Conservation (phyloP, 208 protist species). For the Acanthamoeba triangularis region DNA sequence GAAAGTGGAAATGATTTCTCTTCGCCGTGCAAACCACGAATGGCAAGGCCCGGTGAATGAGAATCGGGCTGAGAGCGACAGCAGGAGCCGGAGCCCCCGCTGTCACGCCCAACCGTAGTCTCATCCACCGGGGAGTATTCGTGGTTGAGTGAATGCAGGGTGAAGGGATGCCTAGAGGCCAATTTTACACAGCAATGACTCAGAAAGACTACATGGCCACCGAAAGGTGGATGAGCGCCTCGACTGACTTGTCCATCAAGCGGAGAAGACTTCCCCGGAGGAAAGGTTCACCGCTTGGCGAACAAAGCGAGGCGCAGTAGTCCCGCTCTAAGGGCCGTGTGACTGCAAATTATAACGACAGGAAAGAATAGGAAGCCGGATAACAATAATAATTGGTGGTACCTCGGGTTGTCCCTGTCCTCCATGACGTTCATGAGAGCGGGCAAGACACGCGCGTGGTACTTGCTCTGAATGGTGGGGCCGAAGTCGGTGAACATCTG, state of each 20-base stretch:
- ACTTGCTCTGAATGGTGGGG: conserved; percentile 79
- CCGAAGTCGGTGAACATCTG: conserved; percentile 93
- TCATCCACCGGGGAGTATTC: background rate
- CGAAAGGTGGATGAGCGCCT: conserved; percentile 33
- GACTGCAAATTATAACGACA: background rate
- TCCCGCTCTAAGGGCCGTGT: conserved; percentile 66
- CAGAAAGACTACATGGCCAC: conserved; percentile 63
- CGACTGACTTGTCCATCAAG: background rate
- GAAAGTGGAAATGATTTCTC: background rate
- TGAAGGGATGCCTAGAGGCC: conserved; percentile 46
- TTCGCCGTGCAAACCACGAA: conserved; percentile 6
- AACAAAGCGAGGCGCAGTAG: conserved; percentile 43
- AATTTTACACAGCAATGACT: conserved; percentile 71
- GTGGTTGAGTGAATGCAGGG: conserved; percentile 21
- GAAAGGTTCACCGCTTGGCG: background rate
- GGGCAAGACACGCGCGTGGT: conserved; percentile 85
- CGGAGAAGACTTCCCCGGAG: background rate
- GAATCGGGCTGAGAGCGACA: background rate
- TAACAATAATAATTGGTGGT: background rate
- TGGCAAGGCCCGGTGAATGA: background rate
- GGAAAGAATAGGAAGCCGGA: background rate
- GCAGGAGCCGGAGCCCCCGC: background rate
- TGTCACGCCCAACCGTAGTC: background rate
- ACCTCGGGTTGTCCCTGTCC: conserved; percentile 84
- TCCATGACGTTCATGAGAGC: conserved; percentile 89